These are phyloP conservation scores for Aspergillus hancockii DNA, from an alignment of 495 filamentous ascomycete species.

Conservation along the genomic window DNA sequence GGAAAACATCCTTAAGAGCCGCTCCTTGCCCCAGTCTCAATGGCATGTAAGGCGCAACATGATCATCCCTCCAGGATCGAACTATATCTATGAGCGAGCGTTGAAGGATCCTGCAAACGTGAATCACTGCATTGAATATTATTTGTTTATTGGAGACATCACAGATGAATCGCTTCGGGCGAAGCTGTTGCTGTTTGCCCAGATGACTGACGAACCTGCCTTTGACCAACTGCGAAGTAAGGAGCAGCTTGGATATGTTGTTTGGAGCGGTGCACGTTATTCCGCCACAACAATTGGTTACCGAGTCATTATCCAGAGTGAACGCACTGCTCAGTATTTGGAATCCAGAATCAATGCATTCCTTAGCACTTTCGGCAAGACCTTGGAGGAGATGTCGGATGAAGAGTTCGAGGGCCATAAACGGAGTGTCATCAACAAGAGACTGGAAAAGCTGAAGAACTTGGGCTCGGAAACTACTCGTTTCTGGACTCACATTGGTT, in stretches of 20 bases:
- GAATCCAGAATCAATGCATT: slow-evolving; percentile 87
- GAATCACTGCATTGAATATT: slow-evolving; percentile 95
- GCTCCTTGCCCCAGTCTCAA: slow-evolving; percentile 71
- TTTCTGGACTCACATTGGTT: slow-evolving; percentile 82
- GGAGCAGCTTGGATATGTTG: slow-evolving; percentile 96
- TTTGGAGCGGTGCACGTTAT: slow-evolving; percentile 76
- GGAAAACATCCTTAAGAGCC: slow-evolving; percentile 75
- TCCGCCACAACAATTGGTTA: slow-evolving; percentile 76
- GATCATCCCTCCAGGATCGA: slow-evolving; percentile 74
- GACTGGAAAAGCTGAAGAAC: slow-evolving; percentile 91
- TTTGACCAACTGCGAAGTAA: slow-evolving; percentile 96
- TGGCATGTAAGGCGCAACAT: slow-evolving; percentile 78
- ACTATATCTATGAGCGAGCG: slow-evolving; percentile 76
- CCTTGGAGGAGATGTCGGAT: slow-evolving; percentile 73
- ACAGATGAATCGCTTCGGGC: slow-evolving; percentile 66
- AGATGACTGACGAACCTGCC: slow-evolving; percentile 87
- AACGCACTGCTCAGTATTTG: slow-evolving; percentile 77
- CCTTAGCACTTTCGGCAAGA: slow-evolving; percentile 62
- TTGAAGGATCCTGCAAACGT: slow-evolving; percentile 90
- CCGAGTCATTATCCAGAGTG: slow-evolving; percentile 91
- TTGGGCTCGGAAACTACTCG: slow-evolving; percentile 78
- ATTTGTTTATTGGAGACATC: slow-evolving; percentile 75
- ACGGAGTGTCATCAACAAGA: slow-evolving; percentile 82
- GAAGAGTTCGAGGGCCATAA: slow-evolving; percentile 90
- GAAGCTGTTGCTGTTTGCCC: slow-evolving; percentile 80